phyloP scores from a whole-genome alignment of 2,329 filamentous ascomycete species.

The Aureobasidium sp. region DNA sequence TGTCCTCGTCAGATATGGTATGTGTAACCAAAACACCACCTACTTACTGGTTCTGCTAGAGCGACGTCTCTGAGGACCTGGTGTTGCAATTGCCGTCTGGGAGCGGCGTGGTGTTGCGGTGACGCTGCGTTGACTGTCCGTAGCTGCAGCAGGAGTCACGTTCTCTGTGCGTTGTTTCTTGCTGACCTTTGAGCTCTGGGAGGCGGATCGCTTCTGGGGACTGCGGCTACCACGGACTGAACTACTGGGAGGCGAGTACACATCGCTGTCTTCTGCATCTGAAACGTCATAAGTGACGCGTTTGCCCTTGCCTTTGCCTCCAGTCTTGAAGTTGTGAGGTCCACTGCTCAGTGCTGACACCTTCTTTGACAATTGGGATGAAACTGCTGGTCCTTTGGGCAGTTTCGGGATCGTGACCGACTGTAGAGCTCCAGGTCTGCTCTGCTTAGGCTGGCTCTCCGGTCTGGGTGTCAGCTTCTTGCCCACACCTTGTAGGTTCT shows the following conservation, averaged over 20 bases:
- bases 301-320: not conserved
- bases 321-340: constrained; percentile 10
- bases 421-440: not conserved
- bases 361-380: not conserved
- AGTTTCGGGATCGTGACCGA: not conserved
- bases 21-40: not conserved
- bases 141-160: not conserved
- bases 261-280: not conserved
- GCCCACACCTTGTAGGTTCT: constrained; percentile 8
- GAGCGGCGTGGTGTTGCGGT: not conserved
- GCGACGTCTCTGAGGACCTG: not conserved
- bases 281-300: not conserved
- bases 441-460: not conserved
- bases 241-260: not conserved
- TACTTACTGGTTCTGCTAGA: not conserved
- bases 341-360: constrained; percentile 9
- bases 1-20: not conserved
- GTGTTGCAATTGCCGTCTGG: not conserved
- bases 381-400: not conserved
- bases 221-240: not conserved
- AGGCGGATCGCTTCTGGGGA: not conserved
- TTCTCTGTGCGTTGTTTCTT: not conserved
- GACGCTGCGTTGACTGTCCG: not conserved
- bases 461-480: constrained; percentile 3
- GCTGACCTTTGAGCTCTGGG: not conserved